Conservation (phyloP, 306 rosid genomes). For the Cicer chorassanicum region DNA sequence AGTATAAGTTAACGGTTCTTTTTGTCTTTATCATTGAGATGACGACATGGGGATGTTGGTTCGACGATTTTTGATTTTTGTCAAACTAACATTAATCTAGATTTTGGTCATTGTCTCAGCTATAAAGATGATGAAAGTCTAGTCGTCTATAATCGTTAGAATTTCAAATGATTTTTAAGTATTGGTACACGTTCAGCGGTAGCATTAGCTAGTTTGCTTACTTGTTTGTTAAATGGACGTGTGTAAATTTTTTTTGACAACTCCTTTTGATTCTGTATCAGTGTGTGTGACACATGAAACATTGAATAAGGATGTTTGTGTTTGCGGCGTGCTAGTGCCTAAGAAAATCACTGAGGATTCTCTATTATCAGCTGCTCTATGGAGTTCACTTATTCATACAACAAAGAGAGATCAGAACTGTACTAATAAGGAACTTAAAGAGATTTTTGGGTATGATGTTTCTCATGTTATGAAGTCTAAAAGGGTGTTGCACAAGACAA, state of each 20-base stretch:
- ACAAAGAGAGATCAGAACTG: slow-evolving; percentile 40
- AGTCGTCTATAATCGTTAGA: too few species aligned
- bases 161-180: too few species aligned
- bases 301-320: slow-evolving; percentile 42
- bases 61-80: too few species aligned
- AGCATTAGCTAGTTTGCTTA: slow-evolving; percentile 8
- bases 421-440: slow-evolving; percentile 46
- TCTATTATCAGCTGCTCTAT: slow-evolving; percentile 58
- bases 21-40: too few species aligned
- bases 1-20: too few species aligned
- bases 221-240: background rate
- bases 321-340: slow-evolving; percentile 44
- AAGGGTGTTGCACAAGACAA: slow-evolving; percentile 58
- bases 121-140: too few species aligned
- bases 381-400: slow-evolving; percentile 58
- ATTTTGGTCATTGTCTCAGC: too few species aligned
- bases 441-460: slow-evolving; percentile 46
- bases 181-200: too few species aligned
- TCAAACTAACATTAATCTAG: too few species aligned
- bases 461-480: slow-evolving; percentile 57
- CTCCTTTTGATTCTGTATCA: background rate
- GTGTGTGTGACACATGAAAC: slow-evolving; percentile 42
- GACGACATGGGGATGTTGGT: too few species aligned
- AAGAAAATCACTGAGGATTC: slow-evolving; percentile 64
- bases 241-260: background rate